Conservation (phyloP, 2,329 filamentous ascomycete genomes). For the Bipolaris zeicola region DNA sequence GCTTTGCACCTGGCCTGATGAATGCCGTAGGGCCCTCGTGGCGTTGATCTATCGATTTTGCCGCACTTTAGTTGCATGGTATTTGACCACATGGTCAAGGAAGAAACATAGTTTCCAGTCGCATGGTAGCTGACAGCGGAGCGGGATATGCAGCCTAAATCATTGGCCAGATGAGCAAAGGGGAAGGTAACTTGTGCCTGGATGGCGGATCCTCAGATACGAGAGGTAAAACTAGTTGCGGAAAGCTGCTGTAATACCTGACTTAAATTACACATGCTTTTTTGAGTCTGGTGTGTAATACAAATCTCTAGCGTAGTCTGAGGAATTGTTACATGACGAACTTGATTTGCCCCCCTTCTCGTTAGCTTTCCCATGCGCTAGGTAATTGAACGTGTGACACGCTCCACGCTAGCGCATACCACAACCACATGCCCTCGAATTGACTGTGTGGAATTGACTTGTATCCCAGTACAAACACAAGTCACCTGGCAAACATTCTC, state of each 20-base stretch:
- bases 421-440: background rate
- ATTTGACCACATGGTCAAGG: background rate
- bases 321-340: background rate
- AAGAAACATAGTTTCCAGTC: background rate
- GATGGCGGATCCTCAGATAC: conserved; percentile 19
- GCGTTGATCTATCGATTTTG: conserved; percentile 3
- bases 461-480: background rate
- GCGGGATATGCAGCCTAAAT: conserved; percentile 1
- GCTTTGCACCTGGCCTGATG: conserved; percentile 7
- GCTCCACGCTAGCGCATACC: background rate
- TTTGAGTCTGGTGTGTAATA: conserved; percentile 5
- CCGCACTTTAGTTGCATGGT: conserved; percentile 14
- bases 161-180: conserved; percentile 23
- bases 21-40: conserved; percentile 6
- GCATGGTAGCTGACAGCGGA: conserved; percentile 29
- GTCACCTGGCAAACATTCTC: background rate
- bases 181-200: conserved; percentile 13
- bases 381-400: background rate
- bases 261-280: conserved; percentile 32
- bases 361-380: background rate
- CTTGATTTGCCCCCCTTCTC: background rate
- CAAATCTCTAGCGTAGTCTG: conserved; percentile 10
- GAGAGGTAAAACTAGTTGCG: conserved; percentile 16
- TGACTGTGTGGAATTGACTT: too few relatives aligned
- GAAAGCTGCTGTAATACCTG: conserved; percentile 22